These are phyloP conservation scores for Solanum arcanum DNA, from an alignment of 257 asterid genomes.

Conservation along the genomic window DNA sequence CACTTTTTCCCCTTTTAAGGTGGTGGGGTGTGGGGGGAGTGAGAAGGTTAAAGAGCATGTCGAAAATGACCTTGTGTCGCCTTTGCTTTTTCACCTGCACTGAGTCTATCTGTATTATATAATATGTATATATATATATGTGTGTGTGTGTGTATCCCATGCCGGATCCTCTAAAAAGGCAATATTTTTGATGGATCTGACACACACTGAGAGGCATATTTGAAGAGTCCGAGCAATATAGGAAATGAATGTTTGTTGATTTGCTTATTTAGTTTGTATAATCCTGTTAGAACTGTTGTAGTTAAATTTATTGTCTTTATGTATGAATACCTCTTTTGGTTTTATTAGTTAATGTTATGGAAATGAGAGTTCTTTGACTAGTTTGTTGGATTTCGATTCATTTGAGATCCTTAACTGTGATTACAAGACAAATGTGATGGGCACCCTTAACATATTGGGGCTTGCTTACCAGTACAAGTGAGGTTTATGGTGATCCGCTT, in stretches of 20 bases:
- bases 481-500: constrained; percentile 98
- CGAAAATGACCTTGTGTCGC: not conserved
- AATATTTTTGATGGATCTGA: not conserved
- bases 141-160: no score
- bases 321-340: not conserved
- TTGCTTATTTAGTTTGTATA: not conserved
- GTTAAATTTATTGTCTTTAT: not conserved
- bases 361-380: not conserved
- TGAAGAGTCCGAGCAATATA: not conserved
- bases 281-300: not conserved
- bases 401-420: constrained; percentile 53
- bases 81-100: not conserved
- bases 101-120: not conserved
- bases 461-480: constrained; percentile 98
- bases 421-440: constrained; percentile 97
- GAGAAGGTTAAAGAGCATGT: not conserved
- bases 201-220: not conserved
- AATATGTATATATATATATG: no score
- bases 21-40: not conserved
- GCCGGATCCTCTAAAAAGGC: not conserved
- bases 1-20: not conserved
- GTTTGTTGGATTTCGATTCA: not conserved
- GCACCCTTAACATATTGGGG: constrained; percentile 94
- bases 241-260: not conserved
- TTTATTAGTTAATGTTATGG: not conserved